Evolutionary conservation across 495 filamentous ascomycete genomes (phyloP).

Genomic region (Pyrenopolyporus hunteri): DNA sequence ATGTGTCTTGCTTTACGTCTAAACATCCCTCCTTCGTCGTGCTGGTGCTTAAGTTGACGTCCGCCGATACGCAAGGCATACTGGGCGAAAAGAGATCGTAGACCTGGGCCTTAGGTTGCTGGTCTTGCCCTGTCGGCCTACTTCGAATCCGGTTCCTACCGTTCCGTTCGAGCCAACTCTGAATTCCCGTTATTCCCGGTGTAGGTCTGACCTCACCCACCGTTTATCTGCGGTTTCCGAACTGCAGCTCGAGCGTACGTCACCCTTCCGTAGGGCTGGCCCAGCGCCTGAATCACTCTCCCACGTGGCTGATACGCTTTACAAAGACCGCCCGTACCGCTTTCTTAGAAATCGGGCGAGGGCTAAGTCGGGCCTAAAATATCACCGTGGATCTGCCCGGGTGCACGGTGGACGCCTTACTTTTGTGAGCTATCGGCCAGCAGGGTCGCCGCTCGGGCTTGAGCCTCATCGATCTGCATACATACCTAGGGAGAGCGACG

Average conservation of each 20-base stretch:
- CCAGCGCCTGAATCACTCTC: slow-evolving; percentile 8
- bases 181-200: slow-evolving; percentile 23
- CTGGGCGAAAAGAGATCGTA: slow-evolving; percentile 1
- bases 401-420: not conserved
- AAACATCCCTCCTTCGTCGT: slow-evolving; percentile 19
- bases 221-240: slow-evolving; percentile 19
- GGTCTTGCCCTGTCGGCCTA: slow-evolving; percentile 24
- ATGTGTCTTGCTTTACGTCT: slow-evolving; percentile 31
- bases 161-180: slow-evolving; percentile 16
- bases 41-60: slow-evolving; percentile 33
- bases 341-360: slow-evolving; percentile 6
- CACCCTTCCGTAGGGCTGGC: slow-evolving; percentile 33
- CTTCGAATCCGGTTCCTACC: slow-evolving; percentile 12
- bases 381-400: slow-evolving; percentile 8
- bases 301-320: slow-evolving; percentile 27
- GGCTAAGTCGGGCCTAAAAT: slow-evolving; percentile 10
- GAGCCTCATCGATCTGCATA: slow-evolving; percentile 20
- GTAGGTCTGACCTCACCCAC: slow-evolving; percentile 27
- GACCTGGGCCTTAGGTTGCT: slow-evolving; percentile 21
- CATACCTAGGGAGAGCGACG: slow-evolving; percentile 11
- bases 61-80: slow-evolving; percentile 24
- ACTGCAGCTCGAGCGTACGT: slow-evolving; percentile 27
- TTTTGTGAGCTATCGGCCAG: not conserved
- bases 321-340: not conserved
- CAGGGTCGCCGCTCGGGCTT: slow-evolving; percentile 7